These are phyloP conservation scores for Cercis canadensis DNA, from an alignment of 306 rosid genomes.

Conservation along the genomic window DNA sequence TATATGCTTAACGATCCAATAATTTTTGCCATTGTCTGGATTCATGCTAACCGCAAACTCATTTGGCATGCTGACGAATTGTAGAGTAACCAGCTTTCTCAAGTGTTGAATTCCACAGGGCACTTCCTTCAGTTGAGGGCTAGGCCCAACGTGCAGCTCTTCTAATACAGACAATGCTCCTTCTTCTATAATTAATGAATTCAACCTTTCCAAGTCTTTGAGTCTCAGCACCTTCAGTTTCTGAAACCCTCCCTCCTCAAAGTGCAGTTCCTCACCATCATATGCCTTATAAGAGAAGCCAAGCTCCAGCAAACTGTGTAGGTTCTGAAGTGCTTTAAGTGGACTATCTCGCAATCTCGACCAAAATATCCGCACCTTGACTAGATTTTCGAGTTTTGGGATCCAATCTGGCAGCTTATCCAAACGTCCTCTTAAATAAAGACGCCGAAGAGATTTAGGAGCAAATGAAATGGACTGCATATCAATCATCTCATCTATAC, in stretches of 20 bases:
- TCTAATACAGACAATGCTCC: constrained; percentile 17
- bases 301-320: constrained; percentile 8
- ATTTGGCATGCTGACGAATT: neutral
- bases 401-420: constrained; percentile 31
- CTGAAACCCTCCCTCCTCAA: neutral
- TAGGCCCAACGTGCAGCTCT: neutral
- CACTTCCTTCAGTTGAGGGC: neutral
- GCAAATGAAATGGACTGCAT: neutral
- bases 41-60: neutral
- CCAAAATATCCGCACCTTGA: neutral
- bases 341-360: constrained; percentile 1
- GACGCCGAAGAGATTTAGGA: neutral
- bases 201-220: neutral
- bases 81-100: neutral
- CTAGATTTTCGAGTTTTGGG: neutral
- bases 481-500: no score
- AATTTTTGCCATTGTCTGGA: no score
- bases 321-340: neutral
- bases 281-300: neutral
- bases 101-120: constrained; percentile 5
- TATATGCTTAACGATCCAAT: no score
- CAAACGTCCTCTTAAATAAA: neutral
- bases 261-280: constrained; percentile 3
- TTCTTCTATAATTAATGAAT: neutral
- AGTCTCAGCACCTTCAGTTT: neutral